Conservation (phyloP, 805 yeast species). For the Ogataea dorogensis region DNA sequence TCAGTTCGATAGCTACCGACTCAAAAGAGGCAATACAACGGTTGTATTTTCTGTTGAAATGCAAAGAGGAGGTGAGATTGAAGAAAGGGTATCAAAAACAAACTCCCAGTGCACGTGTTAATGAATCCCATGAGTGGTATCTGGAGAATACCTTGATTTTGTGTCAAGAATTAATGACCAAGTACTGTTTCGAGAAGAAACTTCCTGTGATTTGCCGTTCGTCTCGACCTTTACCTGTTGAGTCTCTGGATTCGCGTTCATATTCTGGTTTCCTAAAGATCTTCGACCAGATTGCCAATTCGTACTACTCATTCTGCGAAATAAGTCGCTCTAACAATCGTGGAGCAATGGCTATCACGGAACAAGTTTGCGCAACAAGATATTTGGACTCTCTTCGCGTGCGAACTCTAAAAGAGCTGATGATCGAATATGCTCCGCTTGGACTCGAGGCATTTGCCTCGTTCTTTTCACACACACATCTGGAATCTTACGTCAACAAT, state of each 20-base stretch:
- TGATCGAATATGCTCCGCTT: conserved; percentile 25
- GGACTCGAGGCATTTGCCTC: conserved; percentile 30
- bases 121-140: conserved; percentile 21
- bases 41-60: conserved; percentile 24
- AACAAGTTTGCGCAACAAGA: conserved; percentile 24
- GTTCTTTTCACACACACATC: conserved; percentile 27
- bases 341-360: conserved; percentile 20
- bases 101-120: conserved; percentile 1
- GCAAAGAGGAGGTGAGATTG: conserved; percentile 22
- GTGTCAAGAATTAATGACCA: conserved; percentile 34
- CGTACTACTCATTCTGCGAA: conserved; percentile 24
- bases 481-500: conserved; percentile 31
- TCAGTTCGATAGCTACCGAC: conserved; percentile 6
- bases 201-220: conserved; percentile 30
- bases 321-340: conserved; percentile 20
- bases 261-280: conserved; percentile 27
- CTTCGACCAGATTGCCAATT: conserved; percentile 29
- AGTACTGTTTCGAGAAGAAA: conserved; percentile 25
- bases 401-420: conserved; percentile 19
- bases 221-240: conserved; percentile 23
- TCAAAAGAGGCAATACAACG: conserved; percentile 19
- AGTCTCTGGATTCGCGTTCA: conserved; percentile 31
- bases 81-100: conserved; percentile 20
- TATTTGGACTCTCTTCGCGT: conserved; percentile 21
- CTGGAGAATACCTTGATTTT: conserved; percentile 26